Evolutionary conservation across 495 filamentous ascomycete genomes (phyloP).

Genomic region (Annulohypoxylon bovei): DNA sequence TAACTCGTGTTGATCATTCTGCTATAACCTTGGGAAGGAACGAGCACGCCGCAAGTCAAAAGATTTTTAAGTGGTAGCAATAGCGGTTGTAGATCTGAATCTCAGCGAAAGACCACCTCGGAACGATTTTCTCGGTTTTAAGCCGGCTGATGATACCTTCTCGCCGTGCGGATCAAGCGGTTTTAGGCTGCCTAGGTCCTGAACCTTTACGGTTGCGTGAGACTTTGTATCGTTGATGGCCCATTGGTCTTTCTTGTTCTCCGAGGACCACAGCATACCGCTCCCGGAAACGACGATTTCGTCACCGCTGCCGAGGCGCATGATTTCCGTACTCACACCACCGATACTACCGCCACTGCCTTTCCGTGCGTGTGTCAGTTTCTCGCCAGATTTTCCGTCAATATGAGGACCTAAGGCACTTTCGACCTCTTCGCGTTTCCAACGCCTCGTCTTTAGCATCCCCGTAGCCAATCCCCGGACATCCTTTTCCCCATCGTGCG

Average conservation of each 20-base stretch:
- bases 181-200: neutral
- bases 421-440: slow-evolving; percentile 57
- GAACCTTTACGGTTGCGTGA: neutral
- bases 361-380: slow-evolving; percentile 13
- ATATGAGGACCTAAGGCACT: slow-evolving; percentile 18
- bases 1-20: neutral
- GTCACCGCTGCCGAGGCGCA: slow-evolving; percentile 47
- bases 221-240: neutral
- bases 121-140: slow-evolving; percentile 26
- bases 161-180: slow-evolving; percentile 26
- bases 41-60: neutral
- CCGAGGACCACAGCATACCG: slow-evolving; percentile 36
- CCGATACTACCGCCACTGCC: slow-evolving; percentile 23
- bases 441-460: slow-evolving; percentile 59
- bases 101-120: slow-evolving; percentile 16
- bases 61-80: neutral
- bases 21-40: neutral
- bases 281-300: slow-evolving; percentile 46
- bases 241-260: slow-evolving; percentile 18
- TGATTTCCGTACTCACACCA: slow-evolving; percentile 38
- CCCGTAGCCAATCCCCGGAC: slow-evolving; percentile 62
- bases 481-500: slow-evolving; percentile 73
- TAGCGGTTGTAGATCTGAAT: slow-evolving; percentile 16
- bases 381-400: neutral
- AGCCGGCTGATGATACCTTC: slow-evolving; percentile 22